These are phyloP conservation scores for Talaromyces thailandensis DNA, from an alignment of 495 filamentous ascomycete species.

Conservation along the genomic window DNA sequence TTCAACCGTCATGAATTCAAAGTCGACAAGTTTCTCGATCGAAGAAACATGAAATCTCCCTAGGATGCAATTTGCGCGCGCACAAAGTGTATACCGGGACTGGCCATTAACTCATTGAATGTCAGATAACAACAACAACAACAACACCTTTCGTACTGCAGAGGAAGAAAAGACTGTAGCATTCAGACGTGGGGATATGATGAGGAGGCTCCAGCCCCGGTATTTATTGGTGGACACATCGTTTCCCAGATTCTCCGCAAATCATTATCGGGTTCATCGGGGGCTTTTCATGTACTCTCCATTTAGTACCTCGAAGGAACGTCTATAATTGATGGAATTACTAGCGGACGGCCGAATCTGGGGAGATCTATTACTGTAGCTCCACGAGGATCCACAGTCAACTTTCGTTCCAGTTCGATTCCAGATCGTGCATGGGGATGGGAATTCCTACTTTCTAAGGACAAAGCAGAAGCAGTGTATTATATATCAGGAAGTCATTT, in stretches of 20 bases:
- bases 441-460: not conserved
- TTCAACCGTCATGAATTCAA: too few relatives aligned
- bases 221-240: not conserved
- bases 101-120: too few relatives aligned
- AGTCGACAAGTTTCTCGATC: too few relatives aligned
- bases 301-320: not conserved
- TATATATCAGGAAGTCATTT: not conserved
- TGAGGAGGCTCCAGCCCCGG: not conserved
- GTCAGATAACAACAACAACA: too few relatives aligned
- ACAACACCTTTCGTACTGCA: too few relatives aligned
- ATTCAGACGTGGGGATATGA: not conserved
- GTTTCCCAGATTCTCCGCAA: not conserved
- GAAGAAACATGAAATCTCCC: too few relatives aligned
- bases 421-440: not conserved
- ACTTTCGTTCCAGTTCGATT: not conserved
- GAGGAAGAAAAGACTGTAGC: not conserved
- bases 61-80: too few relatives aligned
- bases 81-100: too few relatives aligned
- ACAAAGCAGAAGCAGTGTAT: not conserved
- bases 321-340: not conserved
- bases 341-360: not conserved
- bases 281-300: not conserved
- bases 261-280: not conserved
- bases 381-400: not conserved
- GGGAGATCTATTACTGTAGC: not conserved